A percentile compares a stretch with the other conserved stretches of the same genome.
phyloP scores from a whole-genome alignment of 1,139 yeast species.

The Geotrichum macrosporum region DNA sequence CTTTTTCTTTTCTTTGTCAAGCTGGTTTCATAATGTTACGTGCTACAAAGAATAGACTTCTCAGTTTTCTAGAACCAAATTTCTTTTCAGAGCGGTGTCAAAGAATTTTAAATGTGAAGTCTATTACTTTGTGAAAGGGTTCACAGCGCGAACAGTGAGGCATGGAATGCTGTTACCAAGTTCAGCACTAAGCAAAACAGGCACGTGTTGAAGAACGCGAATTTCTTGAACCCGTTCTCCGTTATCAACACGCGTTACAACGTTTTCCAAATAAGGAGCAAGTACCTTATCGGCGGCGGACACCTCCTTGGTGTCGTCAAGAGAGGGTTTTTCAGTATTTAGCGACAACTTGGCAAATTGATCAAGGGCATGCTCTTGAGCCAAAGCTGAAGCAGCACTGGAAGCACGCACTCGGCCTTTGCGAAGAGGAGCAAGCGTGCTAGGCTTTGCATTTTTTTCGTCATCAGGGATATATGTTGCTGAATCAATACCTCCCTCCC shows the following conservation, averaged over 20 bases:
- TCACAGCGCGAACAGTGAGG: constrained; percentile 85
- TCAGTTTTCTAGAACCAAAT: no score
- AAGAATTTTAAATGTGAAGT: no score
- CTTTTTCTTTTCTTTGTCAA: no score
- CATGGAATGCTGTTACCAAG: constrained; percentile 89
- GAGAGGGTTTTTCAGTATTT: constrained; percentile 26
- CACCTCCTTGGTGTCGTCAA: constrained; percentile 29
- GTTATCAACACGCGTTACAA: constrained; percentile 58
- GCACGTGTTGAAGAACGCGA: constrained; percentile 70
- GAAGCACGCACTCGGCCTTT: constrained; percentile 48
- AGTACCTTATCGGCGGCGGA: constrained; percentile 42
- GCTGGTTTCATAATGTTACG: no score
- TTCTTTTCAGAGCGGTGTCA: no score
- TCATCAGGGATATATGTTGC: constrained; percentile 90
- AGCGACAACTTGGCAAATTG: constrained; percentile 22
- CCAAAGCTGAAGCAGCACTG: constrained; percentile 58
- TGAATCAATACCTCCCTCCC: constrained; percentile 90
- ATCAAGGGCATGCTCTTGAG: constrained; percentile 37
- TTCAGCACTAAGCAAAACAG: constrained; percentile 83
- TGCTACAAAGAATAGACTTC: no score
- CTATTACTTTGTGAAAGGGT: constrained; percentile 67
- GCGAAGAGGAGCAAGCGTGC: constrained; percentile 16
- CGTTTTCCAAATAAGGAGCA: constrained; percentile 53
- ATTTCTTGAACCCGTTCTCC: constrained; percentile 65
- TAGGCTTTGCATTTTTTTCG: constrained; percentile 55